Percentiles rank a stretch among this genome's conserved stretches.
These are phyloP conservation scores for Hawksworthiomyces lignivorus DNA, from an alignment of 2,329 filamentous ascomycete species.

Conservation along the genomic window DNA sequence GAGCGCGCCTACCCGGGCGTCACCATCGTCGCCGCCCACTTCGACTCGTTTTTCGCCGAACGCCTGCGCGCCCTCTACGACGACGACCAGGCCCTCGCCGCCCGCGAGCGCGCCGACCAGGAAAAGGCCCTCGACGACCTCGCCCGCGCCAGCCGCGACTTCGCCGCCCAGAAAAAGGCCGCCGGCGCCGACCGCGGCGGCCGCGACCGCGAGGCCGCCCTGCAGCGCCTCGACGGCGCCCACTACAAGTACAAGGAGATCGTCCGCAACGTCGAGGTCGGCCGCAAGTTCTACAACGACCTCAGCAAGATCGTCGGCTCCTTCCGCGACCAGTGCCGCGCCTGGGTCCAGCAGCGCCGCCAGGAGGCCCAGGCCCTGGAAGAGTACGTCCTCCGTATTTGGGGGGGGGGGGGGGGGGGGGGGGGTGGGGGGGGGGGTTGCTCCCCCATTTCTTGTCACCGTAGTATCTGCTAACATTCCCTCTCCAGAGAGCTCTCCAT, in stretches of 20 bases:
- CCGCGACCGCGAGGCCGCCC: slow-evolving; percentile 72
- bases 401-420: no score
- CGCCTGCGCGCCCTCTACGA: slow-evolving; percentile 72
- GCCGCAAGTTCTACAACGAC: slow-evolving; percentile 95
- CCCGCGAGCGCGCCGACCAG: slow-evolving; percentile 69
- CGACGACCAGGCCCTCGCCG: slow-evolving; percentile 61
- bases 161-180: slow-evolving; percentile 56
- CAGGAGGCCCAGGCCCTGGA: slow-evolving; percentile 75
- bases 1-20: slow-evolving; percentile 83
- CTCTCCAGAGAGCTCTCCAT: slow-evolving; percentile 40
- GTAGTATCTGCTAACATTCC: slow-evolving; percentile 2
- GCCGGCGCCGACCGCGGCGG: slow-evolving; percentile 56
- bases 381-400: slow-evolving; percentile 42
- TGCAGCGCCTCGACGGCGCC: slow-evolving; percentile 83
- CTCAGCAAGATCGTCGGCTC: slow-evolving; percentile 74
- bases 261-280: slow-evolving; percentile 81
- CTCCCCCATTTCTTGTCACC: background rate
- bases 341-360: slow-evolving; percentile 72
- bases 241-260: slow-evolving; percentile 97
- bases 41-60: slow-evolving; percentile 83
- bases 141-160: slow-evolving; percentile 68
- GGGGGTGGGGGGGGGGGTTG: no score
- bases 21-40: slow-evolving; percentile 77
- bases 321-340: slow-evolving; percentile 70
- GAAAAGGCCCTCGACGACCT: slow-evolving; percentile 62